Evolutionary conservation across 148 eudicot genomes (phyloP).

Genomic region (Chenopodium suecicum): DNA sequence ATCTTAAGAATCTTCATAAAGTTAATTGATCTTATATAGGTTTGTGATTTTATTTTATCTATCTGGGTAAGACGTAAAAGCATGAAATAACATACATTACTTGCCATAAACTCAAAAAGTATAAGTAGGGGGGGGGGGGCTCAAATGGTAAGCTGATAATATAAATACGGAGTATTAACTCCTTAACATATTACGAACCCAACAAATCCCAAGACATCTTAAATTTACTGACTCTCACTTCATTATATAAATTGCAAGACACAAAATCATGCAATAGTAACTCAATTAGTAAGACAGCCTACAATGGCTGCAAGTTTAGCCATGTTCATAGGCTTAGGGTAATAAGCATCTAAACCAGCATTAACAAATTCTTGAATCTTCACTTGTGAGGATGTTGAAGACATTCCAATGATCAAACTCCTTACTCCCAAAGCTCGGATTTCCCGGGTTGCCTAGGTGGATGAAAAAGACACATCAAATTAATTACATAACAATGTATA

Average conservation of each 20-base stretch:
- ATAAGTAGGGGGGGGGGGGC: too few species aligned
- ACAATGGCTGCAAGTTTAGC: conserved; percentile 31
- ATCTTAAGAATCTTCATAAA: too few species aligned
- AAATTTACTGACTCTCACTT: too few species aligned
- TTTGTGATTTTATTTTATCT: too few species aligned
- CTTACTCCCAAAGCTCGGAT: conserved; percentile 21
- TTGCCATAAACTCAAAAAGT: too few species aligned
- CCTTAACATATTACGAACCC: too few species aligned
- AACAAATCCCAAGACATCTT: too few species aligned
- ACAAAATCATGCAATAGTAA: background rate
- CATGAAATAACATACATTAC: too few species aligned
- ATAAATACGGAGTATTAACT: too few species aligned
- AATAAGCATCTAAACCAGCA: conserved; percentile 27
- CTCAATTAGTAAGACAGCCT: background rate
- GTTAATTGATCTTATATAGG: too few species aligned
- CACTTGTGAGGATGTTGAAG: background rate
- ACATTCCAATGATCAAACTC: conserved; percentile 30
- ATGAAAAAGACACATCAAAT: background rate
- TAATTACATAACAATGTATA: background rate
- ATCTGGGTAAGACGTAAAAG: too few species aligned
- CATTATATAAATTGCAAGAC: background rate
- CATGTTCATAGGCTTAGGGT: conserved; percentile 27
- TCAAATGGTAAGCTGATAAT: too few species aligned
- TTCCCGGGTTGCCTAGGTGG: conserved; percentile 24
- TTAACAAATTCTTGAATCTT: conserved; percentile 17